Evolutionary conservation across 352 stramenopile species (phyloP), one percentile per base, ranked within the genome.

Genomic region (Chrysophaeum taylorii): DNA sequence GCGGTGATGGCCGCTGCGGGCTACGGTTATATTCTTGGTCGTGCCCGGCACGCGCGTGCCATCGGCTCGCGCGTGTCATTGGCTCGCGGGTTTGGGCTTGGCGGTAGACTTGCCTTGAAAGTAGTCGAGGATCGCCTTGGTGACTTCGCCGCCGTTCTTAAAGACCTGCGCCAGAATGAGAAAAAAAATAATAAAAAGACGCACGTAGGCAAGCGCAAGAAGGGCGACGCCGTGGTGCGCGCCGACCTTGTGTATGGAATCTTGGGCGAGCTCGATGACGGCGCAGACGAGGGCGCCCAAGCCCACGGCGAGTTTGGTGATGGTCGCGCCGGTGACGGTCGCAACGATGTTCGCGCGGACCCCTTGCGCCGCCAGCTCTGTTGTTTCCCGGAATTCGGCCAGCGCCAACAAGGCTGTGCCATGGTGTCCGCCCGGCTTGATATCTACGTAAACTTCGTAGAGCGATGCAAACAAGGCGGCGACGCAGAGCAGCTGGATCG

Each of bases 361-460:
- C 41, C 14, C 41, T 14, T 48, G 14, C 21, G 14, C 21, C 41
- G 14, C 21, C 41, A 48, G 21, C 14, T n/a, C 14, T 21, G 41
- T 21, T 14, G 41, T 48, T 14, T 63, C 52, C 15, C 25, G 27
- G 27, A 63, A 23, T 15, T 63, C 52, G 25, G 12, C 12, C 15
- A 39, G 27, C 9, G 7, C 9, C 9, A 63, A 23, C 9, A 63
- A 31, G 29, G 39, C 7, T 12, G 27, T 63, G 33, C 52, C 52
- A 31, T 63, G 52, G 33, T 63, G 52, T 25, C 52, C 52, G 52
- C 52, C 52, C 2, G 52, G 52, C 52, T n/a, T 35, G 9, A 63
- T 25, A 31, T 63, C 52, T 12, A n/a, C 27, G 25, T 9, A 63
- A 15, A 63, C 52, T 31, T 63, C 52, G 27, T 12, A 39, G 52